Evolutionary conservation across 768 basidiomycete species (phyloP).

Genomic region (Psilocybe sp.): DNA sequence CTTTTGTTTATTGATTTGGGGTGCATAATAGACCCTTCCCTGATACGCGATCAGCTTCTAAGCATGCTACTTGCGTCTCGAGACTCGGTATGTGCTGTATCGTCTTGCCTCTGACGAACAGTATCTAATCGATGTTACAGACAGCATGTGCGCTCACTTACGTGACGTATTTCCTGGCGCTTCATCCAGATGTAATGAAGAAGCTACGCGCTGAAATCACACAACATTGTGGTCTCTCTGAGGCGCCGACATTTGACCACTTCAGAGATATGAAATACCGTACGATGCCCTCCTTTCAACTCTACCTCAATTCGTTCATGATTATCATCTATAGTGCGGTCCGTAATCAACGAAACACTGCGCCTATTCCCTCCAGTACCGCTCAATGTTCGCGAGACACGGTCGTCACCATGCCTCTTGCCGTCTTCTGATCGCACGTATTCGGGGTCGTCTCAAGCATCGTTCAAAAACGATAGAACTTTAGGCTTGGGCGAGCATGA

Average conservation of each 20-base stretch:
- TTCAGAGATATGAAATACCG: constrained; percentile 66
- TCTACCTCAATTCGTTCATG: not conserved
- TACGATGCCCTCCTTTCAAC: constrained; percentile 23
- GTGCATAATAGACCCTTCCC: constrained; percentile 45
- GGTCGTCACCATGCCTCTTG: constrained; percentile 44
- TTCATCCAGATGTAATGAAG: constrained; percentile 53
- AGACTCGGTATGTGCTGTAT: constrained; percentile 61
- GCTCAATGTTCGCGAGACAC: constrained; percentile 62
- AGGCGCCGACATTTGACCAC: constrained; percentile 50
- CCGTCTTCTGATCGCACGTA: constrained; percentile 53
- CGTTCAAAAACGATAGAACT: too few species aligned
- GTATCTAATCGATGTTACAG: constrained; percentile 26
- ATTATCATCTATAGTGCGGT: constrained; percentile 47
- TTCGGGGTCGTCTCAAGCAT: constrained; percentile 20
- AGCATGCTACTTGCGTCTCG: constrained; percentile 75
- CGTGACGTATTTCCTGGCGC: constrained; percentile 66
- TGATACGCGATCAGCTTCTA: constrained; percentile 76
- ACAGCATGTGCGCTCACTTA: constrained; percentile 71
- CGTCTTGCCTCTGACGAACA: not conserved
- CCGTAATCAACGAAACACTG: constrained; percentile 77
- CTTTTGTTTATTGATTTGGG: not conserved
- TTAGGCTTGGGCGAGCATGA: too few species aligned
- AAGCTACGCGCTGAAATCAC: constrained; percentile 62
- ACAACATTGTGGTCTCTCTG: constrained; percentile 45
- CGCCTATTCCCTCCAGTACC: constrained; percentile 80